Evolutionary conservation across 1,284 basidiomycete species (phyloP).

Genomic region (Trametes polyzona): DNA sequence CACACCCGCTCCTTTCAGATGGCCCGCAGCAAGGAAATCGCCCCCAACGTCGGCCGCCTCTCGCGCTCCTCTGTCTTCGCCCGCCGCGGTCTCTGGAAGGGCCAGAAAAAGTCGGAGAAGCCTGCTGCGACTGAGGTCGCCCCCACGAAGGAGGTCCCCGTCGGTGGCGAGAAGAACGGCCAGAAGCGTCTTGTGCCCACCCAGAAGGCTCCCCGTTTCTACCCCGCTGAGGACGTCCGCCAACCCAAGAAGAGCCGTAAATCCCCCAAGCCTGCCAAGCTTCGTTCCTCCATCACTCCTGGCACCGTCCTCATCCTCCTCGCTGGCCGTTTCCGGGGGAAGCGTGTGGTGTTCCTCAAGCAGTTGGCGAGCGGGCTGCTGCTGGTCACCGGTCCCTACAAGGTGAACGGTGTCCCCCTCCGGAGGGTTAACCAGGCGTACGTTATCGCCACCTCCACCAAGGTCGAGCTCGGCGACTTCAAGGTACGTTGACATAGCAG

Average conservation of each 20-base stretch:
- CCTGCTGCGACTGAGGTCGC: conserved; percentile 63
- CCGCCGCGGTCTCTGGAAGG: conserved; percentile 81
- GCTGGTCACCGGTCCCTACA: conserved; percentile 97
- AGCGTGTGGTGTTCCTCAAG: conserved; percentile 98
- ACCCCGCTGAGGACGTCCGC: conserved; percentile 95
- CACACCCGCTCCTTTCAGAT: conserved; percentile 56
- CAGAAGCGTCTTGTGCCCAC: conserved; percentile 86
- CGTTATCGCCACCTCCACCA: conserved; percentile 98
- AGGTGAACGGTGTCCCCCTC: conserved; percentile 98
- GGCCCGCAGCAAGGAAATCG: conserved; percentile 91
- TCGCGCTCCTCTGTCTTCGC: conserved; percentile 82
- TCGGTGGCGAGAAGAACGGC: conserved; percentile 93
- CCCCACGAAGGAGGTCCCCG: conserved; percentile 77
- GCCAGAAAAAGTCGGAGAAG: conserved; percentile 78
- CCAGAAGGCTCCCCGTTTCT: conserved; percentile 91
- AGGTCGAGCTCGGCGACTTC: conserved; percentile 83
- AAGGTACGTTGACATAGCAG: conserved; percentile 50
- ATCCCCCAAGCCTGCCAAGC: conserved; percentile 72
- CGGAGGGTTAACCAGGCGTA: conserved; percentile 99
- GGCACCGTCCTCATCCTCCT: conserved; percentile 97
- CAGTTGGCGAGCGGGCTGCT: conserved; percentile 93
- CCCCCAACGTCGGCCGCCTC: conserved; percentile 83
- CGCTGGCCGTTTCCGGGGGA: conserved; percentile 97
- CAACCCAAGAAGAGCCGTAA: conserved; percentile 94
- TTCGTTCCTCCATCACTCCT: conserved; percentile 91